phyloP scores from a whole-genome alignment of 176 grass and related monocot species.

The Musa troglodytarum region DNA sequence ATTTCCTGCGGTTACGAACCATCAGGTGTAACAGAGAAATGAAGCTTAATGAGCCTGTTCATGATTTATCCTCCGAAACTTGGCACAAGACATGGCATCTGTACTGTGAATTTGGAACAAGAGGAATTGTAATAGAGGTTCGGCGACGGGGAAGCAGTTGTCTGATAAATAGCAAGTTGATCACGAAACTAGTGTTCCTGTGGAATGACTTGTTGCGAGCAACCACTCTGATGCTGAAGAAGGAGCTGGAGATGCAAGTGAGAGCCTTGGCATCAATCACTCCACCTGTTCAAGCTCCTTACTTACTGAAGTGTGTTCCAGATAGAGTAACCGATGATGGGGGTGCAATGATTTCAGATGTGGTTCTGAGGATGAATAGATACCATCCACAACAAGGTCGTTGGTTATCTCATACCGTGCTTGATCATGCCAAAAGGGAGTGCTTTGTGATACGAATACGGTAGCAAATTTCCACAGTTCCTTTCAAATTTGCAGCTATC shows the following conservation, averaged over 20 bases:
- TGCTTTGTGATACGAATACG: conserved; percentile 78
- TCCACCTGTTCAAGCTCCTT: conserved; percentile 74
- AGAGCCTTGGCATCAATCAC: conserved; percentile 64
- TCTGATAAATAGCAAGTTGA: conserved; percentile 58
- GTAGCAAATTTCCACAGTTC: conserved; percentile 22
- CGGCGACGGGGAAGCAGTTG: conserved; percentile 33
- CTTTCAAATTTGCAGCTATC: neutral
- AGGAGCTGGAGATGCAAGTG: conserved; percentile 34
- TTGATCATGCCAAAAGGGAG: conserved; percentile 73
- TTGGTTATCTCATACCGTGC: conserved; percentile 81
- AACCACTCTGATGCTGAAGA: conserved; percentile 32
- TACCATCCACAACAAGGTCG: conserved; percentile 78
- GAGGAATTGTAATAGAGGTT: conserved; percentile 52
- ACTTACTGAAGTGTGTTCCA: conserved; percentile 80
- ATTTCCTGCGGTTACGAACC: conserved; percentile 45
- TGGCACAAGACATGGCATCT: conserved; percentile 72
- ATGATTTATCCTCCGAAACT: conserved; percentile 40
- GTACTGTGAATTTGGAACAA: conserved; percentile 81
- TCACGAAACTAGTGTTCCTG: conserved; percentile 46
- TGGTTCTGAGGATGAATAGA: conserved; percentile 63
- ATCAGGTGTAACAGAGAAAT: conserved; percentile 65
- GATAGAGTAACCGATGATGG: conserved; percentile 87
- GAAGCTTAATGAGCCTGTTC: conserved; percentile 47
- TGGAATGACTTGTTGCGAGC: conserved; percentile 73
- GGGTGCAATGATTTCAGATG: conserved; percentile 92